Evolutionary conservation across 805 yeast genomes (phyloP), one percentile per base, ranked within the genome.

Genomic region (Cyberlindnera euphorbiae): DNA sequence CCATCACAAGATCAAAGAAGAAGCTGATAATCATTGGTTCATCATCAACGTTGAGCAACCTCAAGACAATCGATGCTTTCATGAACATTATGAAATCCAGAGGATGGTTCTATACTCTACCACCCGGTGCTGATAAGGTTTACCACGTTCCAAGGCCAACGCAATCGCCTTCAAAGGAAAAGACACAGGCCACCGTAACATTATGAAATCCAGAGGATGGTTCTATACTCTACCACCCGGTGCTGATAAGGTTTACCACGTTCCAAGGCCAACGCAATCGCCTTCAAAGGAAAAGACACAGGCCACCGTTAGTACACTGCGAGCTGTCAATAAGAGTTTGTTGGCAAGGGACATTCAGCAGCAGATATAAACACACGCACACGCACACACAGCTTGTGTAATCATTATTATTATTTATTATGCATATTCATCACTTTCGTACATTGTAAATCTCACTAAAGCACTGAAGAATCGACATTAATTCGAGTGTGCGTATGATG

Each of bases 11-110:
- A 44, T 90, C 98, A 0, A 79, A 76, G 54, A 72, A 82, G 15
- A 93, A 93, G 58, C 69, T 94, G 28, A 73, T 93, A 12, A 75
- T 93, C 13, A 63, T 93, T 25, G 98, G 98, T 0, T 85, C 96
- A 2, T 69, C 67, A 36, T 62, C 64, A 8, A 83, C 95, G 0
- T 60, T 87, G 45, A 58, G 63, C 19, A 64, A 62, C 17, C 70
- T 71, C 27, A 66, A 64, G 4, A 71, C 78, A 9, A 66, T 82
- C 32, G 68, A 70, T 34, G 73, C 72, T 10, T 82, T 88, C 47
- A 67, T 87, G 56, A 62, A 69, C 3, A 58, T 86, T 16, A 58
- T 86, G 10, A 67, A 72, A 29, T 49, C 60, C 5, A 70, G 73
- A 36, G 66, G 70, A 0, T 88, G 96, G 96, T 63, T 78, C 24